Base-by-base conservation (phyloP, 805 yeast species). In the Starmerella tilneyi region DNA sequence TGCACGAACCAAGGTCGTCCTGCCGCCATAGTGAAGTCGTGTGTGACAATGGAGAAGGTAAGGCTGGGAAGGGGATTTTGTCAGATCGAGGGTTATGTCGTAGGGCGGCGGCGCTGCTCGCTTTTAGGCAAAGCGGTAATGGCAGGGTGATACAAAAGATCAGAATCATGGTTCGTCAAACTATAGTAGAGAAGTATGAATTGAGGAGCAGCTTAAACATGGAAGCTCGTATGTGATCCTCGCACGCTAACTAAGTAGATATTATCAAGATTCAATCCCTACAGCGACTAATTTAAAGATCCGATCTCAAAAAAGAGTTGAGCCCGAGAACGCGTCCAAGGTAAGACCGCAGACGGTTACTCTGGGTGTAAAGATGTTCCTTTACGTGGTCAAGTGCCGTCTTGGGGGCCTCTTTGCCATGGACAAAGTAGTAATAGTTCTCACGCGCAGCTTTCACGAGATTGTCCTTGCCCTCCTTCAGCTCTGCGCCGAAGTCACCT, bases 1-100 rank as follows among this genome's bases (percentile, higher is more conserved):
- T 75, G 78, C 2, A 81, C 76, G 61, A 81, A 81, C 89, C 89
- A 81, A 38, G 88, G 83, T 59, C 69, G 56, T 30, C 61, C 56
- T 11, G 54, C 51, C 61, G 54, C 54, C 21, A 22, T 5, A 12
- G 12, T 16, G 26, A n/a, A n/a, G n/a, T n/a, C n/a, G n/a, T n/a
- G n/a, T n/a, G n/a, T n/a, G n/a, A n/a, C n/a, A n/a, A n/a, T n/a
- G n/a, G n/a, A n/a, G n/a, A n/a, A n/a, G n/a, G n/a, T 27, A 27
- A 12, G 30, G 30, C 13, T 27, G n/a, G n/a, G 13, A 12, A 27
- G 13, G n/a, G n/a, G 13, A 27, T 12, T 38, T 27, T 17, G 42
- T 28, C 33, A 29, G 19, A 16, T 6, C 30, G 41, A n/a, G n/a
- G n/a, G n/a, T n/a, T n/a, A n/a, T n/a, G n/a, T n/a, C n/a, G n/a